Base-by-base conservation (phyloP, 2,329 filamentous ascomycete species). In the Colletotrichum theobromicola region DNA sequence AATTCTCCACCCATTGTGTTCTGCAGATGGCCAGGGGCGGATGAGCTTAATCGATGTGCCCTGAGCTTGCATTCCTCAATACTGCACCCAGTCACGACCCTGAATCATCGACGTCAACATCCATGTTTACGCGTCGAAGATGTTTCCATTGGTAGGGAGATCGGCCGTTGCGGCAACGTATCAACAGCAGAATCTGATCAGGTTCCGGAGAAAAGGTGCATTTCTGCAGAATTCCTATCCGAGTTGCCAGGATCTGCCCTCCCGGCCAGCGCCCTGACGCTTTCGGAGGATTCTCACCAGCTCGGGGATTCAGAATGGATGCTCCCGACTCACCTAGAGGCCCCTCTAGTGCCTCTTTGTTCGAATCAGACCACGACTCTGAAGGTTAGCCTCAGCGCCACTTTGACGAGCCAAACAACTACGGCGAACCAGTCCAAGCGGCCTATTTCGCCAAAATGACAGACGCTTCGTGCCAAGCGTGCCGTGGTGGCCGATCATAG, bases 11-110 rank as follows among this genome's bases (percentile, higher is more conserved):
- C 34, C 26, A 60, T 70, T 28, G 28, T 30, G 32, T 26, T 34
- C 62, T 57, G 55, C 72, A 67, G 50, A 34, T 61, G 67, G 42
- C 72, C 61, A 53, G 71, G 72, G 68, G 10, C 28, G 30, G 55
- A 46, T 58, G 72, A 74, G 72, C 68, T 74, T 74, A 74, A 72
- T 67, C 62, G 24, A 66, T 16, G 26, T 67, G 12, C 32, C 42
- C 68, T 61, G 53, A 34, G 35, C 35, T 62, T 28, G 57, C 42
- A 50, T 66, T 71, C 21, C 61, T 62, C 21, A 18, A 3, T 32
- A 35, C 12, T 50, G 57, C 62, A 50, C n/a, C 42, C 42, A 50
- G 6, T 50, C 42, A 0, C n/a, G 42, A 53, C 57, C 53, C 42
- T 9, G 15, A 15, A 34, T 53, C 18, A 24, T 37, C 67, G 32